Percentiles rank a stretch among this genome's conserved stretches.
Conservation (phyloP, 306 rosid species). For the Neltuma alba region DNA sequence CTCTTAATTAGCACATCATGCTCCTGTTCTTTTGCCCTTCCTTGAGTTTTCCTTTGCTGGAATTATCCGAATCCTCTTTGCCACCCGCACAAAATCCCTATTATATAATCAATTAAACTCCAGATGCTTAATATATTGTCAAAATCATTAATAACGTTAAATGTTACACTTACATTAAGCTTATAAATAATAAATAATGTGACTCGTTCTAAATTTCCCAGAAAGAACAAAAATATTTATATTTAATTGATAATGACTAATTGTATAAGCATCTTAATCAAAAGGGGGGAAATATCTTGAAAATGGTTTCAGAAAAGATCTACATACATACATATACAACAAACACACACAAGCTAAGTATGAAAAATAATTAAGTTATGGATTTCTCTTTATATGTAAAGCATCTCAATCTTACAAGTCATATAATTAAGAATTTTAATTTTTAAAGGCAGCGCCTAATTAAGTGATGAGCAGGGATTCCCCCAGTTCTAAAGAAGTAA, state of each 20-base stretch:
- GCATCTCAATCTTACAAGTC: neutral
- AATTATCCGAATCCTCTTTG: slow-evolving; percentile 80
- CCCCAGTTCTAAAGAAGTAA: neutral
- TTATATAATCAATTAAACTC: neutral
- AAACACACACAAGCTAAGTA: too few relatives aligned
- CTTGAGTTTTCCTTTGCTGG: slow-evolving; percentile 66
- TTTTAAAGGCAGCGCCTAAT: too few relatives aligned
- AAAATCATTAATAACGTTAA: neutral
- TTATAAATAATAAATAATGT: neutral
- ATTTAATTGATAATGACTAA: neutral
- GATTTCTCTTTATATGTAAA: too few relatives aligned
- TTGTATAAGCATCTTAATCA: neutral
- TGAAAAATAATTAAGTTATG: too few relatives aligned
- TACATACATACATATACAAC: neutral
- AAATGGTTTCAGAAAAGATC: neutral
- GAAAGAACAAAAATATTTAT: too few relatives aligned
- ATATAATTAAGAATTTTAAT: too few relatives aligned
- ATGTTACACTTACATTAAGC: neutral
- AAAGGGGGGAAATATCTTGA: neutral
- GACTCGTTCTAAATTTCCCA: neutral
- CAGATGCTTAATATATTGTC: neutral
- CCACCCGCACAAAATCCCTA: slow-evolving; percentile 89
- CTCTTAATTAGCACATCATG: neutral
- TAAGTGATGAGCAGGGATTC: neutral
- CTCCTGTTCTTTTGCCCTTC: slow-evolving; percentile 48